Percentiles rank a stretch among this genome's conserved stretches.
These are phyloP conservation scores for Fusarium sp. DNA, from an alignment of 2,329 filamentous ascomycete genomes.

Conservation along the genomic window DNA sequence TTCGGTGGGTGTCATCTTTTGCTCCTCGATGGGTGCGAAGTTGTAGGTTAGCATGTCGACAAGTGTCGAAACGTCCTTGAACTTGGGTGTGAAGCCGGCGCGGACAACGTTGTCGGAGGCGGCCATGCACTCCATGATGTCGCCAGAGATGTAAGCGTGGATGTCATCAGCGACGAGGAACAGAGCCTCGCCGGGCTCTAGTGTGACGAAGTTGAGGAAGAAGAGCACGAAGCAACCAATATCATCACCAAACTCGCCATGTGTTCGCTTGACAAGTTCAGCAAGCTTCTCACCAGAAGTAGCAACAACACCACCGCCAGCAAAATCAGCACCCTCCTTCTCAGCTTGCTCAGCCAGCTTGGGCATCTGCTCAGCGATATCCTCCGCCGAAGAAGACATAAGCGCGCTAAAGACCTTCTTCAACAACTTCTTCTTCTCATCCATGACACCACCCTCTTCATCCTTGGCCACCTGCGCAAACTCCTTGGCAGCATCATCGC, in stretches of 20 bases:
- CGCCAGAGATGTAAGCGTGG: constrained; percentile 91
- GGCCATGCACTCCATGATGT: constrained; percentile 99
- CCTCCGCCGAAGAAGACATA: constrained; percentile 80
- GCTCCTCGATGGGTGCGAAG: constrained; percentile 92
- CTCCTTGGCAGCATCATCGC: constrained; percentile 68
- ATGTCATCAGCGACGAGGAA: constrained; percentile 98
- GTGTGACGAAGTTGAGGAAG: constrained; percentile 94
- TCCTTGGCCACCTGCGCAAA: constrained; percentile 65
- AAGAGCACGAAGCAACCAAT: constrained; percentile 96
- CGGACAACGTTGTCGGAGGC: constrained; percentile 98
- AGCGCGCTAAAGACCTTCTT: constrained; percentile 80
- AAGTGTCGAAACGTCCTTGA: constrained; percentile 93
- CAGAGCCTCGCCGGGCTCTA: constrained; percentile 90
- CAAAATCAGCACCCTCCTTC: constrained; percentile 77
- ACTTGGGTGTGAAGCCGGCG: constrained; percentile 97
- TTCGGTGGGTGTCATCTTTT: constrained; percentile 88
- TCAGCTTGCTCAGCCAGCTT: constrained; percentile 78
- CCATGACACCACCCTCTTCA: constrained; percentile 54
- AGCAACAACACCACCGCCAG: constrained; percentile 75
- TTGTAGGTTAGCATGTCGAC: constrained; percentile 94
- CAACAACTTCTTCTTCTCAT: constrained; percentile 81
- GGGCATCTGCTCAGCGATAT: constrained; percentile 66
- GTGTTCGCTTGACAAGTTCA: constrained; percentile 79
- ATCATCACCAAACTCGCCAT: constrained; percentile 87
- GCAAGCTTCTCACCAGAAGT: constrained; percentile 77